Evolutionary conservation across 805 yeast species (phyloP).

Genomic region (Myxozyma mucilagina): DNA sequence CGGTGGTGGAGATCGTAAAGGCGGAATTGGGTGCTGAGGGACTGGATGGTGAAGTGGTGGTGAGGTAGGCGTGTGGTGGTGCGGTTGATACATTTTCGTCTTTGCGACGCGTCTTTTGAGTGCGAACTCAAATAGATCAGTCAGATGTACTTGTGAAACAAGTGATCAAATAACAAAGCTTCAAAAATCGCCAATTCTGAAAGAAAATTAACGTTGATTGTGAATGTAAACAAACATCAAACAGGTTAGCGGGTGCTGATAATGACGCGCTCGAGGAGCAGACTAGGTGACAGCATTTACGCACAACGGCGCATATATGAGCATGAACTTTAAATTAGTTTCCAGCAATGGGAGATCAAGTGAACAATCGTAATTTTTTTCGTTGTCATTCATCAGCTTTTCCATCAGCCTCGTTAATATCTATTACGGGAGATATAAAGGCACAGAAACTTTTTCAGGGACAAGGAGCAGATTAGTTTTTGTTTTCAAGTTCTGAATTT

Average conservation of each 20-base stretch:
- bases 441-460: neutral
- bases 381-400: neutral
- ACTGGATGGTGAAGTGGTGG: constrained; percentile 49
- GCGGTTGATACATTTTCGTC: constrained; percentile 28
- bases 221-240: no score
- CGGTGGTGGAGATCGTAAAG: constrained; percentile 40
- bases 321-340: neutral
- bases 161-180: no score
- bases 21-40: constrained; percentile 48
- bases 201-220: no score
- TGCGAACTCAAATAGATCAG: neutral
- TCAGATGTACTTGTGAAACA: neutral
- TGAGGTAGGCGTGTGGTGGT: constrained; percentile 28
- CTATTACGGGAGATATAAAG: neutral
- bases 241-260: no score
- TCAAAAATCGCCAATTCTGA: no score
- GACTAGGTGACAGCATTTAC: no score
- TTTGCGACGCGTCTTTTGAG: neutral
- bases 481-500: neutral
- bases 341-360: neutral
- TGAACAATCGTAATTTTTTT: neutral
- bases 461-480: neutral
- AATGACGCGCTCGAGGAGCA: no score
- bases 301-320: neutral
- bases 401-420: neutral